Evolutionary conservation across 1,284 basidiomycete genomes (phyloP).

Genomic region (Ganoderma leucocontextum): DNA sequence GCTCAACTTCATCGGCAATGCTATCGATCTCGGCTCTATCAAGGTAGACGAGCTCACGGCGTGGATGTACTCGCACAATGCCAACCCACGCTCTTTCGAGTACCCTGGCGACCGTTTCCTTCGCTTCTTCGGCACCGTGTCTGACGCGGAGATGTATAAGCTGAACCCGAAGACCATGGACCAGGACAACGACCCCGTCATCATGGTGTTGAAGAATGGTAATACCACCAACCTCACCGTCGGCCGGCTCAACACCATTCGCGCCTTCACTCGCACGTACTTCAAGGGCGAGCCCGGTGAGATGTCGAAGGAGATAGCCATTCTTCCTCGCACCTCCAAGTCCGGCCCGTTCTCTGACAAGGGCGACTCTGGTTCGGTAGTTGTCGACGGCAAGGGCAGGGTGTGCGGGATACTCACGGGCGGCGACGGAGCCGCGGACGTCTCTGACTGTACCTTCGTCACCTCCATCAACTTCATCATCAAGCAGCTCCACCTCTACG

Average conservation of each 20-base stretch:
- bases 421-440: conserved; percentile 31
- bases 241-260: conserved; percentile 36
- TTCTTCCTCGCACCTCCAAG: conserved; percentile 36
- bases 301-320: conserved; percentile 35
- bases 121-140: conserved; percentile 26
- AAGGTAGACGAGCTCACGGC: conserved; percentile 17
- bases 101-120: conserved; percentile 39
- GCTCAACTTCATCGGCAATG: conserved; percentile 32
- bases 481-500: conserved; percentile 23
- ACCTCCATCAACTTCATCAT: conserved; percentile 39
- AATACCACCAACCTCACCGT: conserved; percentile 26
- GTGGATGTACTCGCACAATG: conserved; percentile 33
- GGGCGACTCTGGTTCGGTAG: conserved; percentile 41
- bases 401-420: conserved; percentile 39
- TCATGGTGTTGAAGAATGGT: conserved; percentile 28
- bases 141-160: conserved; percentile 23
- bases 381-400: conserved; percentile 33
- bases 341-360: conserved; percentile 35
- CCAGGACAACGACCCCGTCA: conserved; percentile 23
- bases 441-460: conserved; percentile 35
- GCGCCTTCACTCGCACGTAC: conserved; percentile 33
- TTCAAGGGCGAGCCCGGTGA: conserved; percentile 15
- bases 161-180: conserved; percentile 16
- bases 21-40: conserved; percentile 34
- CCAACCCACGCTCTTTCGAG: conserved; percentile 28